Evolutionary conservation across 1,139 yeast genomes (phyloP), one percentile per base, ranked within the genome.

Genomic region (Schwanniomyces etchellsii): DNA sequence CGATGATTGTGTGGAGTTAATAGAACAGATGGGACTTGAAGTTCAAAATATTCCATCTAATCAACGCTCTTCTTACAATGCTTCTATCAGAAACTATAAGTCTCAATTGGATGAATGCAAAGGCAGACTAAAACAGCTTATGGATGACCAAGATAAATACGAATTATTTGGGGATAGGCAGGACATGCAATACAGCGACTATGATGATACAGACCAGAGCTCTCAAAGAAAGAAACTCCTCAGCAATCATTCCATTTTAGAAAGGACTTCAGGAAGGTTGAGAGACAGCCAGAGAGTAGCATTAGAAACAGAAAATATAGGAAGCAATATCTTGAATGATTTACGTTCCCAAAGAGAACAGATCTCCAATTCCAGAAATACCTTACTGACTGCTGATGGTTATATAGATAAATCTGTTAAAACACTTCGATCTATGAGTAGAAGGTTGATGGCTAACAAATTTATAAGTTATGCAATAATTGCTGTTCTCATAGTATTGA

Each of bases 391-490:
- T 39, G 97, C 98, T 0, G 97, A 93, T 50, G 77, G 83, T 1
- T 88, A 89, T 48, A 95, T 93, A 32, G 98, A 91, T 56, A 80
- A 82, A 51, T 81, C 94, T 33, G 74, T 93, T 36, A 75, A 83
- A 36, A 93, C 98, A 1, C 64, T 93, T 48, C 80, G 86, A 47
- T 73, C 86, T 14, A 93, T 93, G 98, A 82, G 96, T 18, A 72
- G 97, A 56, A 65, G 98, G 48, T 71, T 91, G 68, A 89, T 94
- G n/a, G 94, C 97, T 4, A 93, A 93, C 58, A 82, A 88, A 56
- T 71, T 89, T 45, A 85, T 93, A 39, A 88, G 95, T 36, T 86
- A 88, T 47, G 95, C 95, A n/a, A 91, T 93, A 36, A 91, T 93
- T 36, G 95, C 84, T 2, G 89, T 91, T 11, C 71, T 93, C 48